Conservation (phyloP, 2,329 filamentous ascomycete species). For the Fusarium citri region DNA sequence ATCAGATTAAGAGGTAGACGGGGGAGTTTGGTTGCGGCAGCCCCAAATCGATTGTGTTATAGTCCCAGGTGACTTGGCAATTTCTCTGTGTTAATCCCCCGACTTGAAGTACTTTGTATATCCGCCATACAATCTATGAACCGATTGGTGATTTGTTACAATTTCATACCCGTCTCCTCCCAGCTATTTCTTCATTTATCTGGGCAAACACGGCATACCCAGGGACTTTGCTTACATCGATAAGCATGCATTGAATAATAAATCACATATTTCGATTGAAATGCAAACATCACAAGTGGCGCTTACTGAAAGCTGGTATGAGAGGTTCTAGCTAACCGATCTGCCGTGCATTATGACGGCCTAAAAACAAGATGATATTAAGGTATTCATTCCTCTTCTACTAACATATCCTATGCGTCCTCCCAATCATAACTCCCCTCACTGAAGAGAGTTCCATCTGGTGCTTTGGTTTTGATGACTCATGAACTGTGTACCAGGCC, state of each 20-base stretch:
- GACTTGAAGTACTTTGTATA: slow-evolving; percentile 39
- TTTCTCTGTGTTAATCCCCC: slow-evolving; percentile 39
- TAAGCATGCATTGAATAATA: neutral
- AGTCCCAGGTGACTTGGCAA: slow-evolving; percentile 44
- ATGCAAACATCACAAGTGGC: neutral
- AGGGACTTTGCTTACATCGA: neutral
- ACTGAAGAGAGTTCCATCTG: slow-evolving; percentile 59
- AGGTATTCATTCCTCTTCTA: slow-evolving; percentile 1
- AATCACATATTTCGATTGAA: neutral
- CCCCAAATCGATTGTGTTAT: slow-evolving; percentile 51
- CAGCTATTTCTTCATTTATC: neutral
- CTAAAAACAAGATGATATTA: slow-evolving; percentile 22
- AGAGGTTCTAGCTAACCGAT: slow-evolving; percentile 4
- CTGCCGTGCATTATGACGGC: slow-evolving; percentile 11
- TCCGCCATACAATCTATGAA: slow-evolving; percentile 6
- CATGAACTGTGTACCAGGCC: slow-evolving; percentile 55
- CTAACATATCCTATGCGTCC: neutral
- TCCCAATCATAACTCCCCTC: slow-evolving; percentile 46
- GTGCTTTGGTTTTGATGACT: slow-evolving; percentile 53
- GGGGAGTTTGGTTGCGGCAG: slow-evolving; percentile 48
- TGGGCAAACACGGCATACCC: neutral
- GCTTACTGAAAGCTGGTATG: neutral
- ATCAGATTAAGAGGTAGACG: slow-evolving; percentile 47
- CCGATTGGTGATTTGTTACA: slow-evolving; percentile 8
- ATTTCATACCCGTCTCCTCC: neutral